Conservation (phyloP, 257 asterid genomes). For the Perilla frutescens region DNA sequence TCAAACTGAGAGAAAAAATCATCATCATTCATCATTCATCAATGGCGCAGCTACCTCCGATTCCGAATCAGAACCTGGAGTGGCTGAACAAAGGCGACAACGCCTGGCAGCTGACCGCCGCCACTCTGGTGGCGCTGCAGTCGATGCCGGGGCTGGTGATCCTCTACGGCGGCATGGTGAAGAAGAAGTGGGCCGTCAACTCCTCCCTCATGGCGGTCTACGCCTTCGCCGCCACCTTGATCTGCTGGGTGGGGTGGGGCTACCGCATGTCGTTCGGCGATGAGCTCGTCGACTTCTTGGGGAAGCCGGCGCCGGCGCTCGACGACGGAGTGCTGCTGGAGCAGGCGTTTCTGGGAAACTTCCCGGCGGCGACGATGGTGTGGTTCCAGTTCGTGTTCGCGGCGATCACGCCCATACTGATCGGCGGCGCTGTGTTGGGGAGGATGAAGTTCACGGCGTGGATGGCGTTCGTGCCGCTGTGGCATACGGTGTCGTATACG, state of each 20-base stretch:
- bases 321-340: conserved; percentile 46
- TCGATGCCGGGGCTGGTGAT: conserved; percentile 59
- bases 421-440: conserved; percentile 64
- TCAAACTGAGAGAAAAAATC: no score
- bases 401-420: conserved; percentile 53
- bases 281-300: conserved; percentile 41
- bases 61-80: conserved; percentile 47
- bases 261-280: conserved; percentile 59
- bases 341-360: conserved; percentile 56
- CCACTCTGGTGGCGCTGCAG: conserved; percentile 64
- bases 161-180: conserved; percentile 57
- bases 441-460: conserved; percentile 62
- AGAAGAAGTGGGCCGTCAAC: conserved; percentile 62
- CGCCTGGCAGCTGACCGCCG: conserved; percentile 68
- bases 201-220: conserved; percentile 62
- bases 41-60: conserved; percentile 42
- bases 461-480: conserved; percentile 66
- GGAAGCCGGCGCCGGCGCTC: conserved; percentile 48
- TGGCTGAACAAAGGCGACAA: conserved; percentile 76
- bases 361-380: conserved; percentile 64
- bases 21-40: background rate
- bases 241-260: conserved; percentile 70
- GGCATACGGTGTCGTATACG: conserved; percentile 67
- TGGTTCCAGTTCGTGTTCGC: conserved; percentile 65
- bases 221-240: conserved; percentile 53